Conservation (phyloP, 345 rosid species). For the Acer negundo region DNA sequence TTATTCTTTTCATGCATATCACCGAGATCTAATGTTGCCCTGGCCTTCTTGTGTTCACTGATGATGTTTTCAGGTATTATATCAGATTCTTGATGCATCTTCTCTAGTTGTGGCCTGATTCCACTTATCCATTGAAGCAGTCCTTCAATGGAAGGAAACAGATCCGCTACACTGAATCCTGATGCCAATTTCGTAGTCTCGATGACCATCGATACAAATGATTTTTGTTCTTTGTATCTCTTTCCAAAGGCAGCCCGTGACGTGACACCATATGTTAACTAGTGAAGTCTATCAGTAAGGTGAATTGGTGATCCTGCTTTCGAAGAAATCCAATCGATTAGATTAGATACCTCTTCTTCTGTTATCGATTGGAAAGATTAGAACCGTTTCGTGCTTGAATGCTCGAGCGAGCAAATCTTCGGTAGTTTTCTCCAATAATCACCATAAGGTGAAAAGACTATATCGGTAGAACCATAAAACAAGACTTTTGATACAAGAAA, state of each 20-base stretch:
- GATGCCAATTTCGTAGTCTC: not conserved
- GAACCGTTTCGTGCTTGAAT: not conserved
- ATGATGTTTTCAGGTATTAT: constrained; percentile 24
- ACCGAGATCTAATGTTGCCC: not conserved
- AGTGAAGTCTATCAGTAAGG: not conserved
- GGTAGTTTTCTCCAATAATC: constrained; percentile 15
- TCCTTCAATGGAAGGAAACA: constrained; percentile 28
- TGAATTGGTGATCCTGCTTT: constrained; percentile 1
- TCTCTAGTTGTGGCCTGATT: constrained; percentile 11
- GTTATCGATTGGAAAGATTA: constrained; percentile 11
- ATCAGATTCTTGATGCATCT: constrained; percentile 16
- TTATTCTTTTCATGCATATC: not conserved
- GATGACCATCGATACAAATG: not conserved
- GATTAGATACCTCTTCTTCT: constrained; percentile 18
- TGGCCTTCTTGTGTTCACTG: not conserved
- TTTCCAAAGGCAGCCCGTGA: constrained; percentile 14
- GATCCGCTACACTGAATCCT: constrained; percentile 24
- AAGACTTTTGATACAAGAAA: not conserved
- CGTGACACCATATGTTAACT: not conserved
- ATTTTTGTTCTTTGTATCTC: constrained; percentile 3
- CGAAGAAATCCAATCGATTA: not conserved
- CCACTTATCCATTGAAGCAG: constrained; percentile 24
- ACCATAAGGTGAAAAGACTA: constrained; percentile 18
- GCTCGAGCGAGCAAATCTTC: not conserved
- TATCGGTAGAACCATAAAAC: not conserved